Percentiles rank a stretch among this genome's conserved stretches.
These are phyloP conservation scores for Tetrahymena borealis DNA, from an alignment of 73 alveolate genomes.

Conservation along the genomic window DNA sequence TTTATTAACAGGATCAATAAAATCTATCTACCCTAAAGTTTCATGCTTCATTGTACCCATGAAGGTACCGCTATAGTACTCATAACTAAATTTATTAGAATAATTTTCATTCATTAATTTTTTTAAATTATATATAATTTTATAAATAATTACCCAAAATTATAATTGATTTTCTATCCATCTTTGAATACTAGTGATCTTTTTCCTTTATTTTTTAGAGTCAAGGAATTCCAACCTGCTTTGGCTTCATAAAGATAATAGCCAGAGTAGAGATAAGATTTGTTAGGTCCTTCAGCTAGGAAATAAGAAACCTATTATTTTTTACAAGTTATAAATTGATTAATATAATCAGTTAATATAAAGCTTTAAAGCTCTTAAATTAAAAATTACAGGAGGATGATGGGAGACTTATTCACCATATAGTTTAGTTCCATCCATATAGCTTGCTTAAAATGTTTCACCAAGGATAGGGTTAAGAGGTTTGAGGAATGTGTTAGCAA, in stretches of 20 bases:
- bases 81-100: slow-evolving; percentile 35
- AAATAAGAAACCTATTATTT: slow-evolving; percentile 28
- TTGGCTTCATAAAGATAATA: slow-evolving; percentile 47
- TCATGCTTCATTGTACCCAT: slow-evolving; percentile 57
- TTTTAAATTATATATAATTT: not conserved
- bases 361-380: slow-evolving; percentile 41
- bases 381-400: slow-evolving; percentile 86
- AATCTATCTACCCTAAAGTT: slow-evolving; percentile 22
- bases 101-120: not conserved
- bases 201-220: slow-evolving; percentile 37
- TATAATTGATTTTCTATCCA: slow-evolving; percentile 2
- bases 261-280: slow-evolving; percentile 35
- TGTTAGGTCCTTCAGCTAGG: slow-evolving; percentile 38
- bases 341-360: not conserved
- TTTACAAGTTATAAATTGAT: not conserved
- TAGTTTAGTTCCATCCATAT: slow-evolving; percentile 87
- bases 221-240: slow-evolving; percentile 48
- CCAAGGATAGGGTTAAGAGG: slow-evolving; percentile 97
- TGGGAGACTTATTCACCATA: slow-evolving; percentile 95
- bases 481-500: slow-evolving; percentile 51
- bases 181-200: slow-evolving; percentile 16
- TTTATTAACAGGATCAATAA: slow-evolving; percentile 38
- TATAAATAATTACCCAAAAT: slow-evolving; percentile 18
- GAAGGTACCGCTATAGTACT: slow-evolving; percentile 46
- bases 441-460: slow-evolving; percentile 92